These are phyloP conservation scores for Phytopythium sindhum DNA, from an alignment of 352 stramenopile species.

Conservation along the genomic window DNA sequence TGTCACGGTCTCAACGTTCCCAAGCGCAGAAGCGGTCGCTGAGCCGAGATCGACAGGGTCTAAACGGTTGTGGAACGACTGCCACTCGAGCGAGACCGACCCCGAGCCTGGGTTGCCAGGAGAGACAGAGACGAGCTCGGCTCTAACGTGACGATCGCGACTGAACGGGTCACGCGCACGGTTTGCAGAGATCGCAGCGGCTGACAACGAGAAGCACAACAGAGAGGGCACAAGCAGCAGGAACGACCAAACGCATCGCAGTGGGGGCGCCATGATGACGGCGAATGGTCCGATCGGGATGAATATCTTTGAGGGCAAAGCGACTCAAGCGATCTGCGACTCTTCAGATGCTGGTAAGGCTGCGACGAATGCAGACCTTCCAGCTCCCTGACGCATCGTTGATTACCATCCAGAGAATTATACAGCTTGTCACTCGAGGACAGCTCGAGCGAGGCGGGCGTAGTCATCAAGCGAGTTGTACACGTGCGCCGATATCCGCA, in stretches of 20 bases:
- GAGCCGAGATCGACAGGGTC: conserved; percentile 4
- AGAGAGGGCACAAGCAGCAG: conserved; percentile 2
- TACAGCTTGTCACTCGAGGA: conserved; percentile 9
- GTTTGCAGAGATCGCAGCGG: background rate
- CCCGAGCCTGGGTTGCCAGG: conserved; percentile 40
- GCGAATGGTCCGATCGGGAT: background rate
- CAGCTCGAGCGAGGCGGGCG: conserved; percentile 40
- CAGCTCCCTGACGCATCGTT: too few species aligned
- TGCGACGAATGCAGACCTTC: too few species aligned
- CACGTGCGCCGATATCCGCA: conserved; percentile 89
- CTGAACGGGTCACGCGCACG: conserved; percentile 4
- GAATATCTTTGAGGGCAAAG: background rate
- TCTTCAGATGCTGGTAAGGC: background rate
- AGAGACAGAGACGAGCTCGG: conserved; percentile 24
- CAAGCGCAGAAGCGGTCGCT: conserved; percentile 7
- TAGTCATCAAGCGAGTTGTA: conserved; percentile 91
- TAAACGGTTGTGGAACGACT: conserved; percentile 32
- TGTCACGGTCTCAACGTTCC: conserved; percentile 27
- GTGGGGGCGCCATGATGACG: background rate
- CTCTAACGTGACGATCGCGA: conserved; percentile 19
- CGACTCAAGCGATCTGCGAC: background rate
- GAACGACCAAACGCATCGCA: background rate
- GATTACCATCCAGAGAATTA: too few species aligned
- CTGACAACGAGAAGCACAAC: background rate
- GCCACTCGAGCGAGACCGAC: conserved; percentile 38